phyloP scores from a whole-genome alignment of 225 moss, liverwort and hornwort species.

The Antitrichia curtipendula region DNA sequence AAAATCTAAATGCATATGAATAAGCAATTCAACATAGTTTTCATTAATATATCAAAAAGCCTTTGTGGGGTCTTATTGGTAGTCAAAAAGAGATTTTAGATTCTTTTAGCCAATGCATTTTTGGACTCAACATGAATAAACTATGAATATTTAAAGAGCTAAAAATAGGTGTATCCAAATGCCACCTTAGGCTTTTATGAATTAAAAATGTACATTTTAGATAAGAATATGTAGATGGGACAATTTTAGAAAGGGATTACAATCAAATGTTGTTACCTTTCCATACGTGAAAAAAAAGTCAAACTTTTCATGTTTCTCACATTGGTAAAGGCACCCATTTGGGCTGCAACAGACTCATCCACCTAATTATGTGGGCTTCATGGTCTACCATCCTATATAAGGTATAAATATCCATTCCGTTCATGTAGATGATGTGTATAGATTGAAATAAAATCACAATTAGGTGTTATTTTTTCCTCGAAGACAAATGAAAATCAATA shows the following conservation, averaged over 20 bases:
- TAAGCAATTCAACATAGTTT: too few relatives aligned
- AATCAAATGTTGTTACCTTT: background rate
- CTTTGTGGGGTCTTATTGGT: rapidly evolving
- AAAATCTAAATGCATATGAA: rapidly evolving
- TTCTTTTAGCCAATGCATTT: too few relatives aligned
- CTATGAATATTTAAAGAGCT: background rate
- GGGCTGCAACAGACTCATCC: rapidly evolving
- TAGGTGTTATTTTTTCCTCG: background rate
- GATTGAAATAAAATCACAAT: background rate
- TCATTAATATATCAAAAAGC: rapidly evolving
- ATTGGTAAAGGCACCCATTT: background rate
- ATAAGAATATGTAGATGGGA: background rate
- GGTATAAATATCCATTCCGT: background rate
- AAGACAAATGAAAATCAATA: background rate
- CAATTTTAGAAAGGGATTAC: too few relatives aligned
- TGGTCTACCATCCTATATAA: background rate
- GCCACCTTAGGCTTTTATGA: background rate
- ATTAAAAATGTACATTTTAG: background rate
- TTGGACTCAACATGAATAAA: too few relatives aligned
- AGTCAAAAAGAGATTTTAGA: too few relatives aligned
- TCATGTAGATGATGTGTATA: background rate
- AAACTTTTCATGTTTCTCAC: rapidly evolving
- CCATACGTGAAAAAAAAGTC: background rate
- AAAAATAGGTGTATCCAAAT: background rate
- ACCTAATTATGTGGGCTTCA: background rate